A percentile compares a stretch with the other conserved stretches of the same genome.
phyloP scores from a whole-genome alignment of 208 protist genomes.

The Leishmania tropica region DNA sequence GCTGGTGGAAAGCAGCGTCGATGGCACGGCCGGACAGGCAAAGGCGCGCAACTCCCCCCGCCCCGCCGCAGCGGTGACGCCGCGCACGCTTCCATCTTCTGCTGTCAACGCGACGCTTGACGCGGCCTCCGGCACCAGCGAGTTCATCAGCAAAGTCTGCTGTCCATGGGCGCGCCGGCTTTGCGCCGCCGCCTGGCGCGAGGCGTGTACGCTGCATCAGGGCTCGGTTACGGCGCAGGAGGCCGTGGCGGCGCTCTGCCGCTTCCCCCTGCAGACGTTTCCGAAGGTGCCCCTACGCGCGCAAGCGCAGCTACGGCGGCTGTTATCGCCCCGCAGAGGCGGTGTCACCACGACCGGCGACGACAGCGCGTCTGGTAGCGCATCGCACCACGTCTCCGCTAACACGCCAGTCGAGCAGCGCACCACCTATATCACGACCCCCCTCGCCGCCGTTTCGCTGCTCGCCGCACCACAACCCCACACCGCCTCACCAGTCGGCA shows the following conservation, averaged over 20 bases:
- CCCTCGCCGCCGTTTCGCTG: not conserved
- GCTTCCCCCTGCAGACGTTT: not conserved
- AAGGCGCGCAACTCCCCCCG: not conserved
- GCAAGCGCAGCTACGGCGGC: not conserved
- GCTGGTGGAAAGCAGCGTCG: not conserved
- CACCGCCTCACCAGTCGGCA: not conserved
- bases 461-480: not conserved
- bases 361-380: not conserved
- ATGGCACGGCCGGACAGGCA: not conserved
- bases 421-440: conserved; percentile 19
- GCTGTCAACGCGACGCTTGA: conserved; percentile 6
- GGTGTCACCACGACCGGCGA: not conserved
- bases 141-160: conserved; percentile 20
- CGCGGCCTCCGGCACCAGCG: conserved; percentile 4
- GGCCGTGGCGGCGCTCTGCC: not conserved
- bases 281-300: not conserved
- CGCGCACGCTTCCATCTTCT: not conserved
- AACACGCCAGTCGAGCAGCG: conserved; percentile 27
- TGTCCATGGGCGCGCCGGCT: conserved; percentile 20
- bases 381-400: not conserved
- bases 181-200: conserved; percentile 5
- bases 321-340: not conserved
- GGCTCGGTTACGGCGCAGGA: not conserved
- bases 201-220: not conserved
- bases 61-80: not conserved